Percentiles rank a stretch among this genome's conserved stretches.
Conservation (phyloP, 2,329 filamentous ascomycete genomes). For the Botrytis medusae region DNA sequence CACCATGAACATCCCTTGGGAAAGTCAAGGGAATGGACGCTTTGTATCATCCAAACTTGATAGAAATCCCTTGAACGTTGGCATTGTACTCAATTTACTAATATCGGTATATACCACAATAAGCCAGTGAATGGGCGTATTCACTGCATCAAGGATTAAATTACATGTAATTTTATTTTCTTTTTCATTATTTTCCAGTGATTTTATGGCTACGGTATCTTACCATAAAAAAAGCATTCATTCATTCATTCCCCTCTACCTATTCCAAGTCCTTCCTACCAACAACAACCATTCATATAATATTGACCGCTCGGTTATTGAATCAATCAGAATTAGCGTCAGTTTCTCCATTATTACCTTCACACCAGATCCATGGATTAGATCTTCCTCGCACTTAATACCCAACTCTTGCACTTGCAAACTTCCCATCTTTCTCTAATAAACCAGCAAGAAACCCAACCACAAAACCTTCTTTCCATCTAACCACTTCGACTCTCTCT, state of each 20-base stretch:
- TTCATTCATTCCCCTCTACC: neutral
- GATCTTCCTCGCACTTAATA: constrained; percentile 15
- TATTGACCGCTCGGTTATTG: constrained; percentile 10
- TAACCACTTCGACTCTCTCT: constrained; percentile 21
- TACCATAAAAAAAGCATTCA: neutral
- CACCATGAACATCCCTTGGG: neutral
- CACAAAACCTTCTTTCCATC: constrained; percentile 5
- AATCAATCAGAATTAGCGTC: constrained; percentile 14
- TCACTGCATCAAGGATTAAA: neutral
- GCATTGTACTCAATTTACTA: neutral
- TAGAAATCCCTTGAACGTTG: neutral
- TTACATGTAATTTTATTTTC: neutral
- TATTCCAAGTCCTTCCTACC: neutral
- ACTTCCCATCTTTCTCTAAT: constrained; percentile 29
- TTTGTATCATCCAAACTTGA: neutral
- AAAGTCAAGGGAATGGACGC: neutral
- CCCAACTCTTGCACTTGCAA: constrained; percentile 28
- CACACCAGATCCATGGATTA: constrained; percentile 15
- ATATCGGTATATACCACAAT: neutral
- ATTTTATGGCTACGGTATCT: neutral
- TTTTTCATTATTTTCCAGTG: neutral
- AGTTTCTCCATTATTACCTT: constrained; percentile 17
- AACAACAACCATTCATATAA: neutral
- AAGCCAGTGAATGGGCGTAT: no score
- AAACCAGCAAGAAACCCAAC: constrained; percentile 9